Conservation (phyloP, 495 filamentous ascomycete genomes). For the Choiromyces venosus region DNA sequence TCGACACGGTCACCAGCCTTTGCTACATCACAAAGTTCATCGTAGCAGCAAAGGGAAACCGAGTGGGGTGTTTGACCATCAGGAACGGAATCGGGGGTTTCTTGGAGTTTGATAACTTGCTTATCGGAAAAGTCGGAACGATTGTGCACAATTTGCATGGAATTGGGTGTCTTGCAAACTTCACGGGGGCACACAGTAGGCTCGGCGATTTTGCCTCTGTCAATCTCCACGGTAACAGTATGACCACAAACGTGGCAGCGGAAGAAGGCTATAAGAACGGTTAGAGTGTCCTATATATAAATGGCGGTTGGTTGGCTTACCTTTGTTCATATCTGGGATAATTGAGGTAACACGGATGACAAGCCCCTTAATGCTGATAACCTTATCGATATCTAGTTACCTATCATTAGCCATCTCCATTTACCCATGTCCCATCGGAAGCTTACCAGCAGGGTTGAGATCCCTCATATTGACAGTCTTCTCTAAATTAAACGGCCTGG, state of each 20-base stretch:
- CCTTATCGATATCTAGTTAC: slow-evolving; percentile 78
- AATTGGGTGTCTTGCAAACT: slow-evolving; percentile 79
- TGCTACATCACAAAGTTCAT: slow-evolving; percentile 94
- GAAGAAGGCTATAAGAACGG: slow-evolving; percentile 64
- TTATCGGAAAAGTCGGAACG: slow-evolving; percentile 93
- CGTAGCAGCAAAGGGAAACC: slow-evolving; percentile 91
- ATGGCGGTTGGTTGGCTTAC: slow-evolving; percentile 44
- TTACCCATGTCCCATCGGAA: not conserved
- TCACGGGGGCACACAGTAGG: slow-evolving; percentile 81
- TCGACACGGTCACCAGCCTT: slow-evolving; percentile 95
- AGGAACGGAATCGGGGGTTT: slow-evolving; percentile 90
- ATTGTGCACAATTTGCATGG: slow-evolving; percentile 98
- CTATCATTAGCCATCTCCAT: slow-evolving; percentile 30
- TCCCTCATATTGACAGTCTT: slow-evolving; percentile 86
- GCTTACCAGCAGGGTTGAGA: slow-evolving; percentile 73
- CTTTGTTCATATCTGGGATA: slow-evolving; percentile 96
- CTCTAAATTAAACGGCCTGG: slow-evolving; percentile 86
- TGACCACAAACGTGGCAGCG: slow-evolving; percentile 87
- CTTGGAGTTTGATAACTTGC: slow-evolving; percentile 97
- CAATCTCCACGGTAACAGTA: slow-evolving; percentile 81
- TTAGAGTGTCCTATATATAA: slow-evolving; percentile 2
- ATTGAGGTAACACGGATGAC: slow-evolving; percentile 94
- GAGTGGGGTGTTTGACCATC: slow-evolving; percentile 98
- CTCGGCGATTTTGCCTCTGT: slow-evolving; percentile 92
- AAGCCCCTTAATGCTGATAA: slow-evolving; percentile 91